Evolutionary conservation across 257 asterid genomes (phyloP), one percentile per base, ranked within the genome.

Genomic region (Cordia subcordata): DNA sequence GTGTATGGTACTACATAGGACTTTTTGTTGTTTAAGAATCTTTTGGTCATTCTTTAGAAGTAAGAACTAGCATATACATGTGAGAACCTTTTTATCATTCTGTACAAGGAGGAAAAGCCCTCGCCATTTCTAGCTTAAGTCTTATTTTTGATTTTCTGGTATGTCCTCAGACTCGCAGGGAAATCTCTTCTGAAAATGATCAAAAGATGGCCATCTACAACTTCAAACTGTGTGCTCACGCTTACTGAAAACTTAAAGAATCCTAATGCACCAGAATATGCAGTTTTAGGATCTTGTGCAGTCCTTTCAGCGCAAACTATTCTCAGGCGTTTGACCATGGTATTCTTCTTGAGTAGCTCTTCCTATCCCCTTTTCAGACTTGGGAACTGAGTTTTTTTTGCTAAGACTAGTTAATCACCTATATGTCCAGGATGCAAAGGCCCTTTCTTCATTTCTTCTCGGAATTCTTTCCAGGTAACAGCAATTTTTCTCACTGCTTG

Each of bases 141-240:
- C 1, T 53, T 20, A 19, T 37, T 50, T 50, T 58, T 18, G 38
- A 33, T 68, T 55, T 21, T 72, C 55, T 49, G 58, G 64, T 63
- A 40, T 60, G 44, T 49, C 52, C 66, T 63, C 59, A 93, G 99
- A 62, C 84, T 80, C 72, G 96, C 99, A 70, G 83, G 91, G 59
- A 89, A 80, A 73, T 72, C 83, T 61, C 78, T 89, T 73, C 66
- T 89, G 75, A 93, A 83, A 81, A 84, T 86, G 90, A 81, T 89
- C 85, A 89, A 89, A 72, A 81, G 95, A 73, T 93, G 99, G 99
- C 99, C 99, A 22, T 83, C 97, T 68, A 81, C 94, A 62, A 89
- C 85, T 72, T 83, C 97, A 63, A 87, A 81, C 57, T 83, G 82
- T 76, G 92, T 93, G 61, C 65, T 83, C 63, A 75, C 73, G 63